Percentiles rank a stretch among this genome's conserved stretches.
Evolutionary conservation across 2,329 filamentous ascomycete genomes (phyloP).

Genomic region (Aspergillus sp.): DNA sequence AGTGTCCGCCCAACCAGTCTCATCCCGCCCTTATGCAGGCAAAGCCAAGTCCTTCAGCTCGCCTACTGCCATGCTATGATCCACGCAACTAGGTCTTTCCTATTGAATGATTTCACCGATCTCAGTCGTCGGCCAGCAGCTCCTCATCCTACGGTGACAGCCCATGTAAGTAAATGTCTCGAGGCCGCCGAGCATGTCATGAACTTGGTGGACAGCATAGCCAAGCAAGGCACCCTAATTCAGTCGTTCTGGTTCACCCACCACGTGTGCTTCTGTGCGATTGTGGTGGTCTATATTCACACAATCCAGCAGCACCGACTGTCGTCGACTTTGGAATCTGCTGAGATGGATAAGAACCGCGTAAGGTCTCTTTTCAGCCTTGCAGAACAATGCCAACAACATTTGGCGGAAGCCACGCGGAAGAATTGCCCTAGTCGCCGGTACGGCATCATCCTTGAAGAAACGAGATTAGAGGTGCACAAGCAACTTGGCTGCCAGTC

Average conservation of each 20-base stretch:
- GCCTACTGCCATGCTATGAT: slow-evolving; percentile 42
- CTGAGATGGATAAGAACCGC: slow-evolving; percentile 19
- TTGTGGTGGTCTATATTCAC: slow-evolving; percentile 44
- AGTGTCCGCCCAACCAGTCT: slow-evolving; percentile 37
- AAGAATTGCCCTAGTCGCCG: slow-evolving; percentile 49
- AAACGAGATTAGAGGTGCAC: slow-evolving; percentile 45
- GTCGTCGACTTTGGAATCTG: slow-evolving; percentile 18
- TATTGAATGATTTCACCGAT: slow-evolving; percentile 39
- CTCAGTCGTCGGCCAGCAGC: slow-evolving; percentile 31
- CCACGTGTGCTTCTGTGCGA: slow-evolving; percentile 44
- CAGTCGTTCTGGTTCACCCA: slow-evolving; percentile 47
- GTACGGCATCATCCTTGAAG: slow-evolving; percentile 51
- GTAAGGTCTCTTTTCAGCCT: slow-evolving; percentile 39
- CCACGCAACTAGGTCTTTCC: slow-evolving; percentile 38
- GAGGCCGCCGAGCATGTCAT: slow-evolving; percentile 44
- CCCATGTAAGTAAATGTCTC: slow-evolving; percentile 45
- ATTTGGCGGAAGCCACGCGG: slow-evolving; percentile 48
- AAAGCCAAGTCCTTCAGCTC: slow-evolving; percentile 40
- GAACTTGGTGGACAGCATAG: slow-evolving; percentile 36
- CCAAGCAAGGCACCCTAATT: slow-evolving; percentile 36
- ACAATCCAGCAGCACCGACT: slow-evolving; percentile 41
- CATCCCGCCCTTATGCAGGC: slow-evolving; percentile 38
- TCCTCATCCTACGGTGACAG: slow-evolving; percentile 32
- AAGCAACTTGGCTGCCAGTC: slow-evolving; percentile 28
- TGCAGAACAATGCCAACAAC: slow-evolving; percentile 47